These are phyloP conservation scores for Warburgia ugandensis DNA, from an alignment of 164 flowering plant genomes.

Conservation along the genomic window DNA sequence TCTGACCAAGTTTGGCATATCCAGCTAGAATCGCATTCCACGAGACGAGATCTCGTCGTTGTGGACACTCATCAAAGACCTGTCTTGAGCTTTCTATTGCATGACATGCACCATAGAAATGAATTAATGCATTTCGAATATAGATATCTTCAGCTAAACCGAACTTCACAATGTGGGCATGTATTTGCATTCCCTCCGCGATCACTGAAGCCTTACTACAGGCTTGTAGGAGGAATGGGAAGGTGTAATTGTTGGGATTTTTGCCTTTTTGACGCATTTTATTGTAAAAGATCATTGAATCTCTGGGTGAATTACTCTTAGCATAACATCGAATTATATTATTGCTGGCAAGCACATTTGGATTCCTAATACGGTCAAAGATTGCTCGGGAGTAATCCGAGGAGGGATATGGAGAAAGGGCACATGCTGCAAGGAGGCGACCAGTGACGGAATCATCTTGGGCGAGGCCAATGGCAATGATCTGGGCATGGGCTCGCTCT, in stretches of 20 bases:
- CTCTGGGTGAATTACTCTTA: slow-evolving; percentile 7
- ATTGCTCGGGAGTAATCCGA: slow-evolving; percentile 10
- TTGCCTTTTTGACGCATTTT: slow-evolving; percentile 1
- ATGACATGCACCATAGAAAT: slow-evolving; percentile 29
- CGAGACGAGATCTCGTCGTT: slow-evolving; percentile 34
- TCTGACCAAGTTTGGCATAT: slow-evolving; percentile 26
- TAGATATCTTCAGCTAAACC: slow-evolving; percentile 32
- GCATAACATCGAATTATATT: slow-evolving; percentile 18
- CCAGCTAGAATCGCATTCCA: slow-evolving; percentile 43
- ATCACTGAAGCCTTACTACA: slow-evolving; percentile 27
- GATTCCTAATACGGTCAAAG: slow-evolving; percentile 10
- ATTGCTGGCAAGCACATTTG: slow-evolving; percentile 12
- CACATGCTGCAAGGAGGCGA: slow-evolving; percentile 13
- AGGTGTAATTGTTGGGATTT: slow-evolving; percentile 35
- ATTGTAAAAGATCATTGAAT: slow-evolving; percentile 10
- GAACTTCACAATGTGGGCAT: slow-evolving; percentile 26
- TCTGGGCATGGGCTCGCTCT: too few relatives aligned
- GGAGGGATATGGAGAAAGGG: slow-evolving; percentile 12
- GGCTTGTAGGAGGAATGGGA: slow-evolving; percentile 42
- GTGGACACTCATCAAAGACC: slow-evolving; percentile 34
- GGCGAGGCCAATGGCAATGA: too few relatives aligned
- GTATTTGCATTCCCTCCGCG: slow-evolving; percentile 33
- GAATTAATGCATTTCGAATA: slow-evolving; percentile 36
- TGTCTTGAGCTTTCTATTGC: slow-evolving; percentile 15
- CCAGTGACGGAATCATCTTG: slow-evolving; percentile 8